These are phyloP conservation scores for Grifola frondosa DNA, from an alignment of 1,284 basidiomycete species.

Conservation along the genomic window DNA sequence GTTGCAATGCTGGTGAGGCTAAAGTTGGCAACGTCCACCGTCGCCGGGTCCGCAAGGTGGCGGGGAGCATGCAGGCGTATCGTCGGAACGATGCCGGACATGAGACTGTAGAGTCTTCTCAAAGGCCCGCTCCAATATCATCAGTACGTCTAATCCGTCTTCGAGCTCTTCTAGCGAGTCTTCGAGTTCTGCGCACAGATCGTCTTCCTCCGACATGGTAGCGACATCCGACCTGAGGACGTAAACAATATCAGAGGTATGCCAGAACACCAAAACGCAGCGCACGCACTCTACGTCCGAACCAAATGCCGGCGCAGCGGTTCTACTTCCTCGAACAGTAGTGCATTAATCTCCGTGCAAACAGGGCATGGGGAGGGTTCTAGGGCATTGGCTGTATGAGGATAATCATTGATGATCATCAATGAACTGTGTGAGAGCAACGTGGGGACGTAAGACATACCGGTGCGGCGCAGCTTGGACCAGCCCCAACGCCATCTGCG, in stretches of 20 bases:
- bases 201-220: constrained; percentile 17
- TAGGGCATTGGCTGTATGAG: constrained; percentile 17
- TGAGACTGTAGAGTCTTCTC: constrained; percentile 62
- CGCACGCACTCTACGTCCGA: too few species aligned
- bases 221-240: constrained; percentile 1
- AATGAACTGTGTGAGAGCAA: neutral
- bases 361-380: constrained; percentile 66
- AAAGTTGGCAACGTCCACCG: constrained; percentile 13
- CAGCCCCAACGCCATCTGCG: constrained; percentile 91
- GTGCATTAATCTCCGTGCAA: constrained; percentile 86
- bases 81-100: constrained; percentile 36
- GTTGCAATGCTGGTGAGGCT: constrained; percentile 6
- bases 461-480: constrained; percentile 44
- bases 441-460: constrained; percentile 28
- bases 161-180: constrained; percentile 59
- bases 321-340: constrained; percentile 61
- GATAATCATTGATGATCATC: too few species aligned
- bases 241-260: too few species aligned
- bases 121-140: constrained; percentile 66
- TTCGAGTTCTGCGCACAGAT: constrained; percentile 40
- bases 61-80: constrained; percentile 5
- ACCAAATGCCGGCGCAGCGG: constrained; percentile 19
- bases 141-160: constrained; percentile 66
- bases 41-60: constrained; percentile 9
- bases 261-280: too few species aligned